phyloP scores from a whole-genome alignment of 345 rosid species.

The Acer saccharum region DNA sequence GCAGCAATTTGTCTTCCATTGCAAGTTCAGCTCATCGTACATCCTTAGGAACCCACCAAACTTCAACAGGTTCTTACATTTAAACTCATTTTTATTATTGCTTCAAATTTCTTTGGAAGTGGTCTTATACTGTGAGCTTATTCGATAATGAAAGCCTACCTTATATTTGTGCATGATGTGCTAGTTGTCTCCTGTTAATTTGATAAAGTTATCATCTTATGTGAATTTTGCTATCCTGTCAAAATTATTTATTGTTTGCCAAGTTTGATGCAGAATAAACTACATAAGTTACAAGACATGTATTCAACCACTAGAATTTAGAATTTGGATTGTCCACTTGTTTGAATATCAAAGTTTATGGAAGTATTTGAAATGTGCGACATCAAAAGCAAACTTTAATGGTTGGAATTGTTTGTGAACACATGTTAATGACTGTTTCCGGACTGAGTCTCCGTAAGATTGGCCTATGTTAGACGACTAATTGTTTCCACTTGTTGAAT shows the following conservation, averaged over 20 bases:
- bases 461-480: constrained; percentile 4
- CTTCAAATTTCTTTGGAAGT: background rate
- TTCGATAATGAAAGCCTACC: background rate
- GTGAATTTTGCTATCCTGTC: background rate
- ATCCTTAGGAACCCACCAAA: constrained; percentile 59
- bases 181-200: constrained; percentile 7
- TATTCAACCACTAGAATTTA: background rate
- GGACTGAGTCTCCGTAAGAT: background rate
- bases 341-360: background rate
- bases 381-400: background rate
- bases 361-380: background rate
- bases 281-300: background rate
- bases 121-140: constrained; percentile 5
- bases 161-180: background rate
- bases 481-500: constrained; percentile 1
- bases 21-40: constrained; percentile 77
- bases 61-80: constrained; percentile 51
- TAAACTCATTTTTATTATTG: background rate
- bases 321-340: constrained; percentile 1
- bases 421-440: background rate
- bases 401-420: background rate
- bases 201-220: background rate
- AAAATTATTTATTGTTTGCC: background rate
- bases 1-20: constrained; percentile 83
- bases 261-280: background rate